phyloP scores from a whole-genome alignment of 176 grass and related monocot species.

The Chrysopogon serrulatus region DNA sequence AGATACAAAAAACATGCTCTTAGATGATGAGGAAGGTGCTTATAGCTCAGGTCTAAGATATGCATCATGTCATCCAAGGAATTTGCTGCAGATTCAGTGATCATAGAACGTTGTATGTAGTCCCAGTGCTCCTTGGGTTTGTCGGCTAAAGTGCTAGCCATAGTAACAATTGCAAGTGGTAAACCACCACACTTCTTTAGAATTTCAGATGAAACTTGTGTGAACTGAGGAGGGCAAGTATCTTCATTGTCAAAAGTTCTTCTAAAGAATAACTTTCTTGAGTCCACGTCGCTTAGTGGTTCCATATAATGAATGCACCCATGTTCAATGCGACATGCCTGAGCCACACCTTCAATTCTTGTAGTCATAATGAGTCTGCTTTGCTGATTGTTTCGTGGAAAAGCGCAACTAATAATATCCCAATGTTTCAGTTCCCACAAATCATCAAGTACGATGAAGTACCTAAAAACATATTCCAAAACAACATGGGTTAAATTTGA shows the following conservation, averaged over 20 bases:
- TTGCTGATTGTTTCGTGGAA: not conserved
- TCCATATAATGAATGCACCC: not conserved
- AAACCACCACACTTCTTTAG: no score
- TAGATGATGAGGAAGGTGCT: no score
- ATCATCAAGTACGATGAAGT: not conserved
- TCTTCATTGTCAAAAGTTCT: not conserved
- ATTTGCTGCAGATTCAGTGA: no score
- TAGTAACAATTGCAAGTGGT: not conserved
- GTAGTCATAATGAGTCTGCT: not conserved
- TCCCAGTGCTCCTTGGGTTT: not conserved
- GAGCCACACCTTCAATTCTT: not conserved
- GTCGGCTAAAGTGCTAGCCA: not conserved
- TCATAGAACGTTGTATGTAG: not conserved
- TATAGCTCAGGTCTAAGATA: no score
- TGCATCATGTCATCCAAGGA: no score
- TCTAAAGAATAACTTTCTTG: not conserved
- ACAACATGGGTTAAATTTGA: not conserved
- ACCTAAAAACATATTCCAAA: not conserved
- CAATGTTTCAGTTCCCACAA: not conserved
- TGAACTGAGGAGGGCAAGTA: not conserved
- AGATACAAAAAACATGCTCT: no score
- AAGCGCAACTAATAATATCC: not conserved
- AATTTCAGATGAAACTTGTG: not conserved
- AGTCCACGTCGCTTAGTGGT: not conserved
- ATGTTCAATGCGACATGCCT: not conserved